A percentile compares a stretch with the other conserved stretches of the same genome.
Evolutionary conservation across 768 basidiomycete species (phyloP).

Genomic region (Paxillus rubicundulus): DNA sequence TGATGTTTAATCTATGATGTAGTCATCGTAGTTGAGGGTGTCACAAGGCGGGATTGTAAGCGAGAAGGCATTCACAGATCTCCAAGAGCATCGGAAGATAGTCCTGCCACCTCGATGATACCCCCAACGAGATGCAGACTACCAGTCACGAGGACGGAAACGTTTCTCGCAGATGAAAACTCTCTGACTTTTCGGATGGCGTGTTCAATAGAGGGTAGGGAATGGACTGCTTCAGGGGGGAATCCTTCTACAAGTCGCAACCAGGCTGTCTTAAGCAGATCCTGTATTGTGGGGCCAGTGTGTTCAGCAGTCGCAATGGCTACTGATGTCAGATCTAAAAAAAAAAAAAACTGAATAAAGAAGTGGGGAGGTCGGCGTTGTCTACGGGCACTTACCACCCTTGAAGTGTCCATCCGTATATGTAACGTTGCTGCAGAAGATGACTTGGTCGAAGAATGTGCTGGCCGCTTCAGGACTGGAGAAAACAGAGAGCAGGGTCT

Average conservation of each 20-base stretch:
- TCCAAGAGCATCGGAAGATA: conserved; percentile 68
- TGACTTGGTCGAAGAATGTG: conserved; percentile 75
- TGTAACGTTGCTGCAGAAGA: conserved; percentile 97
- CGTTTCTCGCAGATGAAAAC: conserved; percentile 31
- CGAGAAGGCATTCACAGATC: conserved; percentile 13
- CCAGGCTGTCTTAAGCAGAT: conserved; percentile 77
- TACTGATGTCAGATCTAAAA: conserved; percentile 72
- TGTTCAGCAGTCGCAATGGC: conserved; percentile 64
- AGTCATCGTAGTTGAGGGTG: not conserved
- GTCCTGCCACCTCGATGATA: conserved; percentile 83
- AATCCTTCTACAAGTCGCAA: conserved; percentile 57
- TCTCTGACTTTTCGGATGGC: conserved; percentile 67
- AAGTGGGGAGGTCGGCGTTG: not conserved
- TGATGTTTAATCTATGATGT: conserved; percentile 1
- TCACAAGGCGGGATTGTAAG: not conserved
- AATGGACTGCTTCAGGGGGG: conserved; percentile 61
- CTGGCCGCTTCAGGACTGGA: conserved; percentile 36
- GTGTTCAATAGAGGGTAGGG: conserved; percentile 86
- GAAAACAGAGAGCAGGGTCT: conserved; percentile 44
- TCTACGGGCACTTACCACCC: conserved; percentile 57
- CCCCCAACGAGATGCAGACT: conserved; percentile 95
- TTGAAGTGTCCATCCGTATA: conserved; percentile 88
- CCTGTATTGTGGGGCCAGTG: conserved; percentile 67
- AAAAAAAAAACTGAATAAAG: conserved; percentile 1
- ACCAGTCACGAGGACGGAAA: conserved; percentile 82